Percentiles rank a stretch among this genome's conserved stretches.
Evolutionary conservation across 352 stramenopile species (phyloP).

Genomic region (Phytopythium mirpurense): DNA sequence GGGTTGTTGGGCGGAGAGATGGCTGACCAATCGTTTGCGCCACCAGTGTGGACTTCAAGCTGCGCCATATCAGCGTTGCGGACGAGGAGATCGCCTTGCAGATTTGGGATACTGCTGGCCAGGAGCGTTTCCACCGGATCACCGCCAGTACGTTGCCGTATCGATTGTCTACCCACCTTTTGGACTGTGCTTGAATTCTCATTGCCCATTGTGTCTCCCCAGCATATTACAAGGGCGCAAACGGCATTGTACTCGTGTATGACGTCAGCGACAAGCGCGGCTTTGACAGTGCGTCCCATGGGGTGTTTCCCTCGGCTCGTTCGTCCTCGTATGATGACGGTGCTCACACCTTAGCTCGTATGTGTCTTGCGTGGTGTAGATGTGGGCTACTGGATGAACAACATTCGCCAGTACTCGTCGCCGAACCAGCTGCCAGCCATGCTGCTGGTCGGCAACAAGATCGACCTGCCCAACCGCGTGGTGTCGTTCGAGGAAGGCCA

Average conservation of each 20-base stretch:
- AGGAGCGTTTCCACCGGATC: slow-evolving; percentile 93
- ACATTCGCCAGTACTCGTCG: slow-evolving; percentile 88
- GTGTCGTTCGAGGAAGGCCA: slow-evolving; percentile 76
- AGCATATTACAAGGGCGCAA: slow-evolving; percentile 93
- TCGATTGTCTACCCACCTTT: too few relatives aligned
- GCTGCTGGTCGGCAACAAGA: slow-evolving; percentile 91
- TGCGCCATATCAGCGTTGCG: slow-evolving; percentile 78
- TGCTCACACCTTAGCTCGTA: too few relatives aligned
- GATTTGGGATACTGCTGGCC: slow-evolving; percentile 94
- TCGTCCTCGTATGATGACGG: slow-evolving; percentile 5
- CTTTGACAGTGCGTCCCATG: slow-evolving; percentile 88
- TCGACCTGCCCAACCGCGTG: slow-evolving; percentile 84
- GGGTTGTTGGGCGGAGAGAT: background rate
- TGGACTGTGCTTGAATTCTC: too few relatives aligned
- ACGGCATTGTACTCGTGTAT: slow-evolving; percentile 93
- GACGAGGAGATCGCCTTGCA: slow-evolving; percentile 89
- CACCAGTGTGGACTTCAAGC: slow-evolving; percentile 90
- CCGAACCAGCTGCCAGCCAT: slow-evolving; percentile 69
- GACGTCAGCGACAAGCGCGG: slow-evolving; percentile 89
- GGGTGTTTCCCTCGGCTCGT: background rate
- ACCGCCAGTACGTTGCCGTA: slow-evolving; percentile 85
- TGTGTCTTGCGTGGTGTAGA: slow-evolving; percentile 30
- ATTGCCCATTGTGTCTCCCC: slow-evolving; percentile 9
- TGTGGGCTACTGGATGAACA: slow-evolving; percentile 95
- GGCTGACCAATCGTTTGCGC: slow-evolving; percentile 4